These are phyloP conservation scores for Colletotrichum sp. DNA, from an alignment of 2,329 filamentous ascomycete species.

Conservation along the genomic window DNA sequence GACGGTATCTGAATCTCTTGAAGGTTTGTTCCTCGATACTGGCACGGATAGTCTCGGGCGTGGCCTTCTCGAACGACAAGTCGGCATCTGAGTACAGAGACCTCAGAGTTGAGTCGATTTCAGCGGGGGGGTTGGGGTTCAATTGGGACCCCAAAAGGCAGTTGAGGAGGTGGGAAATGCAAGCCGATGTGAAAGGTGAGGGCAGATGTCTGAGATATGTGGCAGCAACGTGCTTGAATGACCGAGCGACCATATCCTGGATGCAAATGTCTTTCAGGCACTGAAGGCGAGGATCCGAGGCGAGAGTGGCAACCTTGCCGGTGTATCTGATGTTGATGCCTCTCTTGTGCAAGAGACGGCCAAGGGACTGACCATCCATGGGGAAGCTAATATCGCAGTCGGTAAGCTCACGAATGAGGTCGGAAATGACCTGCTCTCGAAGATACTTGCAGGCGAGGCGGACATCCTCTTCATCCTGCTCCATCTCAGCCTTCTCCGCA, in stretches of 20 bases:
- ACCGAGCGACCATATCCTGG: slow-evolving; percentile 94
- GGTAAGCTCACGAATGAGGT: slow-evolving; percentile 83
- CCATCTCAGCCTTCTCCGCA: slow-evolving; percentile 84
- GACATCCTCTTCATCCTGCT: slow-evolving; percentile 86
- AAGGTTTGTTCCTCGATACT: slow-evolving; percentile 75
- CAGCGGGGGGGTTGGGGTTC: slow-evolving; percentile 78
- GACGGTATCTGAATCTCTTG: slow-evolving; percentile 77
- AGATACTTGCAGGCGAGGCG: slow-evolving; percentile 83
- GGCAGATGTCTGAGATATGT: slow-evolving; percentile 81
- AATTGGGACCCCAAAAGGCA: slow-evolving; percentile 82
- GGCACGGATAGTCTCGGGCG: slow-evolving; percentile 71
- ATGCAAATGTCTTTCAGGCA: slow-evolving; percentile 79
- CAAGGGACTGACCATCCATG: slow-evolving; percentile 95
- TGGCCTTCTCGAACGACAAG: slow-evolving; percentile 79
- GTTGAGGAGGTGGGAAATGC: slow-evolving; percentile 88
- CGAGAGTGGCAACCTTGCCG: slow-evolving; percentile 78
- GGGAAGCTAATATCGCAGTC: slow-evolving; percentile 96
- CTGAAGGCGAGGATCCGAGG: slow-evolving; percentile 73
- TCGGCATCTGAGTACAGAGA: slow-evolving; percentile 82
- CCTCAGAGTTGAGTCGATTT: slow-evolving; percentile 77
- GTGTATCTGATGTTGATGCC: slow-evolving; percentile 97
- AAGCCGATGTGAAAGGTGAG: slow-evolving; percentile 78
- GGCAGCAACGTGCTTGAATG: slow-evolving; percentile 91
- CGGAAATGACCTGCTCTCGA: slow-evolving; percentile 78
- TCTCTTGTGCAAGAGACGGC: slow-evolving; percentile 89